Evolutionary conservation across 129 eudicot genomes (phyloP).

Genomic region (Lactuca saligna): DNA sequence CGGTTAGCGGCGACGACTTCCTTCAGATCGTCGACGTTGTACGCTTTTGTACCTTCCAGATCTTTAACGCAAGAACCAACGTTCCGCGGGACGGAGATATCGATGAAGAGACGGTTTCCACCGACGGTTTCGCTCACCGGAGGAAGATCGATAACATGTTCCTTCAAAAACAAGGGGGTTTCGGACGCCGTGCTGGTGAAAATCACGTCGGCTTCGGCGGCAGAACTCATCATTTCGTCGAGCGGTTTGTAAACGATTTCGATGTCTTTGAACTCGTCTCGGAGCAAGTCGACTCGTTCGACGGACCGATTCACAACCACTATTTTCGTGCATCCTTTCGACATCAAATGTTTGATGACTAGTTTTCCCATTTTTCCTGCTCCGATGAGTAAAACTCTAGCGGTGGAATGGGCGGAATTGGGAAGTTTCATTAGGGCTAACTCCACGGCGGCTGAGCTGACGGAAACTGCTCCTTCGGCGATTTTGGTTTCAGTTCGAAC

Average conservation of each 20-base stretch:
- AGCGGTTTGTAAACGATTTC: constrained; percentile 73
- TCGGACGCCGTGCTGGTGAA: constrained; percentile 95
- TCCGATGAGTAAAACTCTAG: constrained; percentile 68
- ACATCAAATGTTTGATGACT: constrained; percentile 77
- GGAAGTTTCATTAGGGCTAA: constrained; percentile 88
- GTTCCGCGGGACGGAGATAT: constrained; percentile 88
- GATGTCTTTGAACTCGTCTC: constrained; percentile 62
- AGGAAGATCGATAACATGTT: constrained; percentile 61
- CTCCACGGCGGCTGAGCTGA: constrained; percentile 94
- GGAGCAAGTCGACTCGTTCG: constrained; percentile 63
- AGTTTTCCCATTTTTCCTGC: constrained; percentile 98
- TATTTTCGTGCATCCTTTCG: constrained; percentile 78
- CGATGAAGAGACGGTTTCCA: constrained; percentile 67
- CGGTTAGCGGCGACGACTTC: constrained; percentile 93
- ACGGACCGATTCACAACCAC: constrained; percentile 73
- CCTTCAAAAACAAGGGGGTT: constrained; percentile 56
- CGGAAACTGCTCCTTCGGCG: constrained; percentile 86
- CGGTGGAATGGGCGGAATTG: constrained; percentile 49
- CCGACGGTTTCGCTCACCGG: constrained; percentile 61
- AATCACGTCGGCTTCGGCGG: constrained; percentile 80
- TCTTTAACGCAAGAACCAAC: constrained; percentile 80
- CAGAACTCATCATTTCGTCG: constrained; percentile 57
- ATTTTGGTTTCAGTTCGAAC: constrained; percentile 77
- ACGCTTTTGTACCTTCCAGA: constrained; percentile 58
- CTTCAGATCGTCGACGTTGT: constrained; percentile 87